Evolutionary conservation across 2,329 filamentous ascomycete species (phyloP).

Genomic region (Lecanicillium sp.): DNA sequence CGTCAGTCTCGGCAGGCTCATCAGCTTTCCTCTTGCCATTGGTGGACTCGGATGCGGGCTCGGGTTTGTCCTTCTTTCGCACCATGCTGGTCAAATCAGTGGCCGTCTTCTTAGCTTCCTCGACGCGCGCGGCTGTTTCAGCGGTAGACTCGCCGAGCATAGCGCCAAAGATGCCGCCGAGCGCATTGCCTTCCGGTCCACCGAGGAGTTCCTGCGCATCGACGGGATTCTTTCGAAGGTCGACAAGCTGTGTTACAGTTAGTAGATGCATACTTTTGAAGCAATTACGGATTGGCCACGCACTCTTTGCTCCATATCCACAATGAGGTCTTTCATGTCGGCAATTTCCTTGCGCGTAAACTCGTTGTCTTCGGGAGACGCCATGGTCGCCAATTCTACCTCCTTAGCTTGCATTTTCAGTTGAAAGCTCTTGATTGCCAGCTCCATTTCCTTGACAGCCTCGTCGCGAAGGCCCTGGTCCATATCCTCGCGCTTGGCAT

Average conservation of each 20-base stretch:
- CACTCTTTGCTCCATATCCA: constrained; percentile 70
- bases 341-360: constrained; percentile 52
- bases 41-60: constrained; percentile 15
- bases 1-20: constrained; percentile 14
- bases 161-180: constrained; percentile 55
- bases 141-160: constrained; percentile 53
- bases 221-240: constrained; percentile 53
- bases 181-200: constrained; percentile 30
- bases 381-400: constrained; percentile 52
- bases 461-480: constrained; percentile 65
- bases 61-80: constrained; percentile 49
- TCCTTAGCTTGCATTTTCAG: constrained; percentile 64
- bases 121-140: constrained; percentile 54
- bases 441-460: constrained; percentile 61
- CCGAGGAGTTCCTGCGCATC: constrained; percentile 31
- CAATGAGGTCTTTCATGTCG: constrained; percentile 70
- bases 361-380: constrained; percentile 60
- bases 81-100: constrained; percentile 69
- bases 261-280: background rate
- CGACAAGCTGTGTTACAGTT: constrained; percentile 45
- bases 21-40: constrained; percentile 18
- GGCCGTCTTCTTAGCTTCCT: constrained; percentile 65
- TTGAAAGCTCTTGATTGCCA: constrained; percentile 64
- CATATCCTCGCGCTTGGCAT: constrained; percentile 41
- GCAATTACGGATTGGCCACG: constrained; percentile 18